Conservation (phyloP, 139 green algal genomes). For the Monoraphidium neglectum region DNA sequence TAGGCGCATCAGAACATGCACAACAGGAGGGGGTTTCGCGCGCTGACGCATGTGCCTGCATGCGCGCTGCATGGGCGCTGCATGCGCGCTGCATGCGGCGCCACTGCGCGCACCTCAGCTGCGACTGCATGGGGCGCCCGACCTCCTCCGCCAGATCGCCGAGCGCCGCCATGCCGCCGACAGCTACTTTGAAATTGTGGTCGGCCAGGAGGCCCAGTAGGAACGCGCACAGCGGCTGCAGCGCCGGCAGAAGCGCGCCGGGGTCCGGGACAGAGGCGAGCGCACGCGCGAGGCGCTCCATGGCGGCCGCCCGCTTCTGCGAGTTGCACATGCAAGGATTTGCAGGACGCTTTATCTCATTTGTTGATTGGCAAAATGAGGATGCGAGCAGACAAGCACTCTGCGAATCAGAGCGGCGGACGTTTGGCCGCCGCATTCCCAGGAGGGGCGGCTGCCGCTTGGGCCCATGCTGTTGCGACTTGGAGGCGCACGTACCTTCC, state of each 20-base stretch:
- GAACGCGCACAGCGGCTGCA: slow-evolving; percentile 70
- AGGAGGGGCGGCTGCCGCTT: neutral
- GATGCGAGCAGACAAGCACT: too few relatives aligned
- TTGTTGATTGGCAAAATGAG: too few relatives aligned
- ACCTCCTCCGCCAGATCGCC: slow-evolving; percentile 58
- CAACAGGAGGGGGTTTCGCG: too few relatives aligned
- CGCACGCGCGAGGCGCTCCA: slow-evolving; percentile 64
- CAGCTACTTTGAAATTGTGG: slow-evolving; percentile 85
- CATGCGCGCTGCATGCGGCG: neutral
- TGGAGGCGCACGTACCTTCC: slow-evolving; percentile 52
- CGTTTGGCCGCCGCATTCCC: neutral
- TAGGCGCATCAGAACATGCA: too few relatives aligned
- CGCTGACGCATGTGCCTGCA: slow-evolving; percentile 38
- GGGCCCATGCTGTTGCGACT: neutral
- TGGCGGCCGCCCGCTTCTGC: slow-evolving; percentile 31
- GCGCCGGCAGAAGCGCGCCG: slow-evolving; percentile 37
- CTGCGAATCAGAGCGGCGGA: slow-evolving; percentile 21
- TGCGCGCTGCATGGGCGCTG: slow-evolving; percentile 26
- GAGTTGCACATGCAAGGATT: too few relatives aligned
- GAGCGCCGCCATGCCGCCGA: slow-evolving; percentile 73
- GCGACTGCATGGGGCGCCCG: slow-evolving; percentile 46
- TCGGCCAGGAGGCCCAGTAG: slow-evolving; percentile 65
- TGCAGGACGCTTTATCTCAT: too few relatives aligned
- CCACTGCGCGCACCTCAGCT: slow-evolving; percentile 47
- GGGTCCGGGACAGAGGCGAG: slow-evolving; percentile 47